Base-by-base conservation (phyloP, 2,329 filamentous ascomycete species). In the Colletotrichum orbiculare region DNA sequence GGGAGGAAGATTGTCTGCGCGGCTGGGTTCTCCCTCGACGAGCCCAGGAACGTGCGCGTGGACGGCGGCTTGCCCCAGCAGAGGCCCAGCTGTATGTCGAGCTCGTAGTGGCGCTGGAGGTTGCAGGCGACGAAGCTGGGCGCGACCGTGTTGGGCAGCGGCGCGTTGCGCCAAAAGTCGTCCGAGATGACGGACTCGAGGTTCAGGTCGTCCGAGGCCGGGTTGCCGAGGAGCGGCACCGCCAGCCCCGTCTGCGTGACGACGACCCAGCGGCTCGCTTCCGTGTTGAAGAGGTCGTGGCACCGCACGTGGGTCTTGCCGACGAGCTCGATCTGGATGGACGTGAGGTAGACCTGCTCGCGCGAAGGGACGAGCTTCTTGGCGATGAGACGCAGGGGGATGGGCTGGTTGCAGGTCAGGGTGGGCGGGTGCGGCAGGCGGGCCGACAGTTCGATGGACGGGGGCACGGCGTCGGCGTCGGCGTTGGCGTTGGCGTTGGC, bases 111-210 rank as follows among this genome's bases (percentile, higher is more conserved):
- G 35, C 95, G 87, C 55, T 87, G 85, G 53, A 98, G 86, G 76
- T 98, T 98, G 78, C 96, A 99, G 1, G 94, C 93, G 53, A 88
- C 83, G 74, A 99, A 99, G 0, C 89, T 90, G 0, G 96, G 96
- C 9, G 93, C 90, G 10, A 99, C 88, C 0, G 92, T 95, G 74
- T 93, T 96, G 2, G 95, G 96, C 6, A 98, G 81, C 1, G 88
- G 82, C 54, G 87, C 82, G 45, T 83, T 82, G 67, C 87, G 87
- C 96, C 96, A 99, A 45, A 95, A 74, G 2, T 83, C 83, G 52
- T 87, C 81, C 60, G 94, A 90, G 33, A 96, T 75, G n/a, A 86
- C 83, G 61, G 89, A 81, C 72, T 97, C 92, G 10, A 87, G 86
- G 49, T 88, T 88, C 7, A 88, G 81, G 4, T 89, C 76, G 58